These are phyloP conservation scores for Exophiala sp. DNA, from an alignment of 2,329 filamentous ascomycete species.

Conservation along the genomic window DNA sequence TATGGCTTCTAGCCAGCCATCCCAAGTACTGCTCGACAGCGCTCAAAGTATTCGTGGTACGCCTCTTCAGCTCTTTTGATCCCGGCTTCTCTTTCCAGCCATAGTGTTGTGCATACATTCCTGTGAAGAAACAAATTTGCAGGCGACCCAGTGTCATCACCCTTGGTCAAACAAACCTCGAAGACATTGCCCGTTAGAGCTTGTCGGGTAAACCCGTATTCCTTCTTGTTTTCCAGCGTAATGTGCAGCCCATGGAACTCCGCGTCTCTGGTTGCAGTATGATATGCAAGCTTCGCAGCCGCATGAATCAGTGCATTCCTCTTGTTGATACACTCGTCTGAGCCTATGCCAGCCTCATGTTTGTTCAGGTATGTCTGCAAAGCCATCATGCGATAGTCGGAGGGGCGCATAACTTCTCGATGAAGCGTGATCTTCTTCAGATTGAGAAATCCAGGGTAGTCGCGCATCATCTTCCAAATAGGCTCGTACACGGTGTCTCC, in stretches of 20 bases:
- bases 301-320: constrained; percentile 1
- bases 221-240: not conserved
- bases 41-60: too few species aligned
- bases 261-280: constrained; percentile 2
- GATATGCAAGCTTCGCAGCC: constrained; percentile 10
- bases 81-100: not conserved
- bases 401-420: constrained; percentile 13
- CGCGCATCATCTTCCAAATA: constrained; percentile 7
- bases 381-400: not conserved
- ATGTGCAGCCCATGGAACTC: constrained; percentile 8
- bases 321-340: constrained; percentile 11
- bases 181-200: not conserved
- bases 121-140: constrained; percentile 1
- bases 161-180: constrained; percentile 9
- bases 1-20: too few species aligned
- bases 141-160: not conserved
- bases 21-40: too few species aligned
- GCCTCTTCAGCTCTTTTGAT: not conserved
- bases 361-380: constrained; percentile 1
- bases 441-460: constrained; percentile 12
- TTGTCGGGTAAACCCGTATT: not conserved
- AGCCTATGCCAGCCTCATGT: not conserved
- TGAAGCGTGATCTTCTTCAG: constrained; percentile 13
- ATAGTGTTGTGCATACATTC: not conserved
- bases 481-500: constrained; percentile 1